These are phyloP conservation scores for Saururus chinensis DNA, from an alignment of 164 flowering plant species.

Conservation along the genomic window DNA sequence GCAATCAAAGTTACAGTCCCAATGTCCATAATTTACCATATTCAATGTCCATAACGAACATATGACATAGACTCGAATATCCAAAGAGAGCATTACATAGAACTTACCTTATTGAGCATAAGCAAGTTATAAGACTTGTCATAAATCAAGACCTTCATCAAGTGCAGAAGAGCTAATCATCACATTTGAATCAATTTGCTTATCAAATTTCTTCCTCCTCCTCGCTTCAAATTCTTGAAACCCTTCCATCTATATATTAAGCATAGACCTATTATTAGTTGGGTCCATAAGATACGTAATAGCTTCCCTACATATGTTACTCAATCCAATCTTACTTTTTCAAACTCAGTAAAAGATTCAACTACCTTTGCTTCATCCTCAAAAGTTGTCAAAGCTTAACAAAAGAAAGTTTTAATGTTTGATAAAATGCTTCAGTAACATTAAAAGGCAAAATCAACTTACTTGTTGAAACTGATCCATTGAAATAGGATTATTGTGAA, in stretches of 20 bases:
- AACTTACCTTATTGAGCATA: not conserved
- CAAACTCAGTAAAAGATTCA: too few species aligned
- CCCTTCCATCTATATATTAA: conserved; percentile 69
- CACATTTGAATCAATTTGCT: conserved; percentile 95
- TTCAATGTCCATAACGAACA: not conserved
- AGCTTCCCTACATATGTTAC: not conserved
- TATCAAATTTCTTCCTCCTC: conserved; percentile 91
- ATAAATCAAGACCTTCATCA: conserved; percentile 88
- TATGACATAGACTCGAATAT: not conserved
- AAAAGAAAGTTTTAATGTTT: not conserved
- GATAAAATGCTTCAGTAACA: not conserved
- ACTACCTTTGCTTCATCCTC: not conserved
- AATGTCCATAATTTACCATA: not conserved
- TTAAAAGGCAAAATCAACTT: not conserved
- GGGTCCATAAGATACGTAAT: not conserved
- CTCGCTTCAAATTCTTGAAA: conserved; percentile 86
- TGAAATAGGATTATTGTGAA: conserved; percentile 84
- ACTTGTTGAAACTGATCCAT: conserved; percentile 94
- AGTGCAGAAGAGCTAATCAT: conserved; percentile 91
- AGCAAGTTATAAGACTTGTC: conserved; percentile 7
- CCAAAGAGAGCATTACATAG: not conserved
- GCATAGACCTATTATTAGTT: not conserved
- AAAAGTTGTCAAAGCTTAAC: not conserved
- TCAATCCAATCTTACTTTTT: not conserved
- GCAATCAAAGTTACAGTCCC: not conserved